Percentiles rank a stretch among this genome's conserved stretches.
Conservation (phyloP, 1,284 basidiomycete species). For the Sporisorium sorghi region DNA sequence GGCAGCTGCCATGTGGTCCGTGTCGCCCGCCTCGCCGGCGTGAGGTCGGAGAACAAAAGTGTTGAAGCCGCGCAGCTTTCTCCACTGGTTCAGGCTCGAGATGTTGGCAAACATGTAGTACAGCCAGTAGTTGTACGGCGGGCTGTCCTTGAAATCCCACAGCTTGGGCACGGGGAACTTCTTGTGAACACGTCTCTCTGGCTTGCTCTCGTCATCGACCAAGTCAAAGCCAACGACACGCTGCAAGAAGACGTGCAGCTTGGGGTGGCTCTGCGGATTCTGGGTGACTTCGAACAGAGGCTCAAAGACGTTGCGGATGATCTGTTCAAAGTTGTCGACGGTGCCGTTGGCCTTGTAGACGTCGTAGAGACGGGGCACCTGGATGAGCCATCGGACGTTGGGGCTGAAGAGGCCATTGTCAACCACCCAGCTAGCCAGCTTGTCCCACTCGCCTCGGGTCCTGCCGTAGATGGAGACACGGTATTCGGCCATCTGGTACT, state of each 20-base stretch:
- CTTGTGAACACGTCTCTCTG: constrained; percentile 88
- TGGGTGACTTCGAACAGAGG: constrained; percentile 97
- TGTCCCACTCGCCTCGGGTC: constrained; percentile 89
- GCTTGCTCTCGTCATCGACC: constrained; percentile 97
- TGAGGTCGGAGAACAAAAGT: constrained; percentile 98
- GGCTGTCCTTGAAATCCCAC: constrained; percentile 90
- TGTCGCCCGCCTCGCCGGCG: constrained; percentile 97
- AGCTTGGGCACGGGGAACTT: constrained; percentile 94
- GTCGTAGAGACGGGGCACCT: constrained; percentile 94
- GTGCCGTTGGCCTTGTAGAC: constrained; percentile 92
- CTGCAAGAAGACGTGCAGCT: constrained; percentile 94
- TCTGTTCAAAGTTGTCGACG: constrained; percentile 88
- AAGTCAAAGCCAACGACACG: constrained; percentile 96
- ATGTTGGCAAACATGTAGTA: constrained; percentile 99
- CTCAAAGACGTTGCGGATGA: constrained; percentile 88
- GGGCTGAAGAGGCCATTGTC: constrained; percentile 93
- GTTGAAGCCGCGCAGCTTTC: constrained; percentile 83
- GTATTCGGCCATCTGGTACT: constrained; percentile 93
- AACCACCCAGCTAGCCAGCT: constrained; percentile 95
- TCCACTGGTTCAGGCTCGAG: constrained; percentile 92
- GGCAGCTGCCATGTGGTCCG: constrained; percentile 94
- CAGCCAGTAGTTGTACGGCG: constrained; percentile 90
- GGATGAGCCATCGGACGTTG: constrained; percentile 97
- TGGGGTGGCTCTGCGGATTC: constrained; percentile 88
- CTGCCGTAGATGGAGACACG: constrained; percentile 93